phyloP scores from a whole-genome alignment of 2,329 filamentous ascomycete genomes.

The Monilinia fructigena region DNA sequence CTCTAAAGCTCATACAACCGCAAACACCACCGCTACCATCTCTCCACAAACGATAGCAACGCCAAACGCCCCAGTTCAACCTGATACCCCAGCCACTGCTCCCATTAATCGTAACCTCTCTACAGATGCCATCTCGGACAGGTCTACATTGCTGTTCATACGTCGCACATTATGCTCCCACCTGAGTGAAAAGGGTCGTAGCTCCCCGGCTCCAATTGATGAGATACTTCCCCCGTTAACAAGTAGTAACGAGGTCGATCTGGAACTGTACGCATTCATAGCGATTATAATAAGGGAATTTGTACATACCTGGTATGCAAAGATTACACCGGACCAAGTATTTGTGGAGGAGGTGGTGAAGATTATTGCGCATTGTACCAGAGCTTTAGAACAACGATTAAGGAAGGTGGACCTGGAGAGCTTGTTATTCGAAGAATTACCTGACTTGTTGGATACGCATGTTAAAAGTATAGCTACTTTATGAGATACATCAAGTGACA shows the following conservation, averaged over 20 bases:
- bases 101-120: conserved; percentile 40
- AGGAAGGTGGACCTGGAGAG: conserved; percentile 79
- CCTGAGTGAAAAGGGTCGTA: conserved; percentile 55
- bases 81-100: conserved; percentile 34
- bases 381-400: conserved; percentile 80
- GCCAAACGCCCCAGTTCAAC: conserved; percentile 21
- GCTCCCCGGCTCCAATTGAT: conserved; percentile 62
- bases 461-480: conserved; percentile 59
- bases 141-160: conserved; percentile 76
- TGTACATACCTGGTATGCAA: conserved; percentile 88
- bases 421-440: conserved; percentile 82
- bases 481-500: conserved; percentile 2
- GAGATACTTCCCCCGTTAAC: conserved; percentile 87
- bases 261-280: conserved; percentile 89
- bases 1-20: conserved; percentile 16
- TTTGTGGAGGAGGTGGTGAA: conserved; percentile 87
- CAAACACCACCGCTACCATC: conserved; percentile 3
- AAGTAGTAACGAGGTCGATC: conserved; percentile 88
- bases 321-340: conserved; percentile 84
- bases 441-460: conserved; percentile 76
- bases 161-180: conserved; percentile 82
- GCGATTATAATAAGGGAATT: conserved; percentile 88
- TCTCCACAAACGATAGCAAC: conserved; percentile 11
- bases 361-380: conserved; percentile 87
- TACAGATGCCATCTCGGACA: conserved; percentile 65